Conservation (phyloP, 331 rosid genomes). For the Quercus lobata region DNA sequence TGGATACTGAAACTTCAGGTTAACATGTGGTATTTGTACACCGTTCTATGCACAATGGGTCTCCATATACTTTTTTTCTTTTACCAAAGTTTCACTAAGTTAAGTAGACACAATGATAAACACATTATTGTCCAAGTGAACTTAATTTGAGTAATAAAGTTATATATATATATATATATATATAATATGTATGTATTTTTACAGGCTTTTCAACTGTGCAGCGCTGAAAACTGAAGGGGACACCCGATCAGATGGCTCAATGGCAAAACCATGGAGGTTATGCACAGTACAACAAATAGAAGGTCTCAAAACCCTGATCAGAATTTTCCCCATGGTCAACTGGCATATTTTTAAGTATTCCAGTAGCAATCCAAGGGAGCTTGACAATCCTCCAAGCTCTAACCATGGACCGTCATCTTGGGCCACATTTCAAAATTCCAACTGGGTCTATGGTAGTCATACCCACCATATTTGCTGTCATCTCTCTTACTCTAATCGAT, state of each 20-base stretch:
- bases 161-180: no score
- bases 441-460: constrained; percentile 42
- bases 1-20: no score
- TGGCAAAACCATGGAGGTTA: constrained; percentile 51
- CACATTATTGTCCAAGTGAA: no score
- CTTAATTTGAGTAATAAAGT: no score
- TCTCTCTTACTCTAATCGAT: constrained; percentile 43
- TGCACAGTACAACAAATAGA: constrained; percentile 58
- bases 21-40: no score
- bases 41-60: no score
- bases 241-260: constrained; percentile 29
- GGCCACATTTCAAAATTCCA: constrained; percentile 49
- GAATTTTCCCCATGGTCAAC: constrained; percentile 54
- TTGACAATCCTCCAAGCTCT: constrained; percentile 56
- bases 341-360: constrained; percentile 38
- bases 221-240: constrained; percentile 45
- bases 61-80: no score
- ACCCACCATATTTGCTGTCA: constrained; percentile 23
- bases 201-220: constrained; percentile 51
- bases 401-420: constrained; percentile 50
- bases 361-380: constrained; percentile 43
- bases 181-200: not conserved
- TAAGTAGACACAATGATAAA: no score
- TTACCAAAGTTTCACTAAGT: no score
- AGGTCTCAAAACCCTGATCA: constrained; percentile 43